Base-by-base conservation (phyloP, 2,329 filamentous ascomycete genomes). In the Waltergamsia citrina region DNA sequence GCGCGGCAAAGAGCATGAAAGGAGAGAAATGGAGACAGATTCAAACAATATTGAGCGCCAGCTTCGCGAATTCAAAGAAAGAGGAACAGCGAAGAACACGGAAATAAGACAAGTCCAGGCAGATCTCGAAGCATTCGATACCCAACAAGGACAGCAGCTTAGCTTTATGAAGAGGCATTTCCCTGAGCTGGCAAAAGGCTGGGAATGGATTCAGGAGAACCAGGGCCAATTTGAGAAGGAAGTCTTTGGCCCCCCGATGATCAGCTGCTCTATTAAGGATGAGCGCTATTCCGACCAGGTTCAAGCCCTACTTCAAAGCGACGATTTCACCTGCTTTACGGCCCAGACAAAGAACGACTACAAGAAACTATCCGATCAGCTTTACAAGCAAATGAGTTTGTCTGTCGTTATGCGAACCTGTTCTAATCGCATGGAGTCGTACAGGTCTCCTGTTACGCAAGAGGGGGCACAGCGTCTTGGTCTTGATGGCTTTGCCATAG, bases 151-250 rank as follows among this genome's bases (percentile, higher is more conserved):
- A 6, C 81, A 84, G 48, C 80, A 85, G 43, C 63, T 82, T 36
- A 74, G 60, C 32, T 75, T 81, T 42, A 68, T 98, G 35, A 65
- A 64, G 34, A 65, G 52, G 6, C 12, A 70, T 1, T 81, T 79
- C 9, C 51, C 51, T 0, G 83, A 95, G 37, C 75, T 81, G 3
- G 71, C 71, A 9, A 63, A 52, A 43, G 86, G 79, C 3, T 94
- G 85, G 78, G 67, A 78, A 27, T 98, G 90, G 88, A 69, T 96
- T 33, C 71, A 85, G 49, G 55, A 75, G 3, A 77, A 98, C 51
- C 70, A 69, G 38, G 52, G 69, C 35, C 56, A 71, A 32, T 92
- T 95, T 42, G 73, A 83, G 48, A 76, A 81, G 43, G 70, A 81
- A 38, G 78, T 95, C 5, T 86, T 82, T 50, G 86, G 84, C 0